phyloP scores from a whole-genome alignment of 31 red algal genomes.

The Asparagopsis taxiformis region DNA sequence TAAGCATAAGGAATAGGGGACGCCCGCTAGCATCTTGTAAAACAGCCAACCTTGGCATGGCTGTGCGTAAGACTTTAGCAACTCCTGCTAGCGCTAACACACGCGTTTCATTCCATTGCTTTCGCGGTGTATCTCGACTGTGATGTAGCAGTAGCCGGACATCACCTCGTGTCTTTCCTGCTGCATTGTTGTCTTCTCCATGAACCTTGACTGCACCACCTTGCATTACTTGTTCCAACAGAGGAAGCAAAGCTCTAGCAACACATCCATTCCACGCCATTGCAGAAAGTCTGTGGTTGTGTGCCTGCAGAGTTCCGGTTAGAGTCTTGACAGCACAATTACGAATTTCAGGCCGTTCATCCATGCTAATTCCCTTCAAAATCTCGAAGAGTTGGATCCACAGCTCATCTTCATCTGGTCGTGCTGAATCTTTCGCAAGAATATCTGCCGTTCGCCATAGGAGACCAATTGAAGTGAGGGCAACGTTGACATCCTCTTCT shows the following conservation, averaged over 20 bases:
- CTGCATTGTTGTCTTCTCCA: not conserved
- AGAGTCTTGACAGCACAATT: constrained; percentile 81
- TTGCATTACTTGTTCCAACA: constrained; percentile 70
- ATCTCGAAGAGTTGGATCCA: constrained; percentile 69
- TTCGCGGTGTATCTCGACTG: constrained; percentile 76
- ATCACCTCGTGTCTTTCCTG: constrained; percentile 32
- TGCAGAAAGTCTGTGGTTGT: constrained; percentile 52
- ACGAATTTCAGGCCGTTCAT: constrained; percentile 75
- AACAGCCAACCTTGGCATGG: constrained; percentile 50
- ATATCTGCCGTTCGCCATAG: constrained; percentile 80
- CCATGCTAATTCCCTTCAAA: constrained; percentile 57
- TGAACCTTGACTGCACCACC: constrained; percentile 11
- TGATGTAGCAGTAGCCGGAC: constrained; percentile 78
- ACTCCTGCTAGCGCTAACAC: constrained; percentile 66
- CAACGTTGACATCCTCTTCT: constrained; percentile 69
- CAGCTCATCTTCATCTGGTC: constrained; percentile 48
- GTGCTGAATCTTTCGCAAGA: constrained; percentile 38
- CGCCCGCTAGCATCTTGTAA: constrained; percentile 36
- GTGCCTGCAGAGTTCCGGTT: constrained; percentile 58
- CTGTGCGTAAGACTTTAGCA: constrained; percentile 60
- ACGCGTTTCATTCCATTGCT: constrained; percentile 78
- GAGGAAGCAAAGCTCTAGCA: constrained; percentile 50
- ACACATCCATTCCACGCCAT: constrained; percentile 71
- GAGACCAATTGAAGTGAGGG: constrained; percentile 74
- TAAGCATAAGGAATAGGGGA: constrained; percentile 57